Evolutionary conservation across 108 stramenopile genomes (phyloP).

Genomic region (Nitzschia sp.): DNA sequence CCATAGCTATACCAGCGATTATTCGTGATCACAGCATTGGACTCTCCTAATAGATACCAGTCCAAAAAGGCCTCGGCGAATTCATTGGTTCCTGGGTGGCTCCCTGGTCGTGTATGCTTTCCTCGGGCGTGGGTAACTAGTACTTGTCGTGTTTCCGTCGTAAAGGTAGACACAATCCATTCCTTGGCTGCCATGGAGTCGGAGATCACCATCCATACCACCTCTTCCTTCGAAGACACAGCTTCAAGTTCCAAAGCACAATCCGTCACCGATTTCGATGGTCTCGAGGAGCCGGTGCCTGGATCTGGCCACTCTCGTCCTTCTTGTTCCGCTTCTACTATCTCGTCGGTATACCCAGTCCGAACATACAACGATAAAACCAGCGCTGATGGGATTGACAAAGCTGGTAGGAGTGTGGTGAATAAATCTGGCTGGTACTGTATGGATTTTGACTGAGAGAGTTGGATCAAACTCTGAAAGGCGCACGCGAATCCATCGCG

Average conservation of each 20-base stretch:
- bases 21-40: conserved; percentile 25
- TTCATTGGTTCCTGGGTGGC: conserved; percentile 19
- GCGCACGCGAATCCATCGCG: conserved; percentile 18
- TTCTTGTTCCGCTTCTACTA: not conserved
- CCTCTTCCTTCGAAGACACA: not conserved
- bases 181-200: conserved; percentile 12
- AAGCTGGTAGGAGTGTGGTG: conserved; percentile 13
- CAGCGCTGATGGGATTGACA: conserved; percentile 7
- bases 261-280: not conserved
- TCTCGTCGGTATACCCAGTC: conserved; percentile 10
- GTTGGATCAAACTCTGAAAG: conserved; percentile 6
- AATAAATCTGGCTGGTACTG: conserved; percentile 20
- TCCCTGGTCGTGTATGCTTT: conserved; percentile 9
- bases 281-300: not conserved
- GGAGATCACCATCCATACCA: conserved; percentile 22
- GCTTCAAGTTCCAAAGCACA: conserved; percentile 22
- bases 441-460: not conserved
- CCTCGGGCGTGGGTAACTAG: conserved; percentile 19
- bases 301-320: not conserved
- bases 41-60: conserved; percentile 38
- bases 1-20: conserved; percentile 7
- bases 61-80: conserved; percentile 30
- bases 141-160: not conserved
- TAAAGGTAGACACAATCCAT: not conserved
- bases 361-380: conserved; percentile 26